Base-by-base conservation (phyloP, 2,329 filamentous ascomycete species). In the Cercospora sp. region DNA sequence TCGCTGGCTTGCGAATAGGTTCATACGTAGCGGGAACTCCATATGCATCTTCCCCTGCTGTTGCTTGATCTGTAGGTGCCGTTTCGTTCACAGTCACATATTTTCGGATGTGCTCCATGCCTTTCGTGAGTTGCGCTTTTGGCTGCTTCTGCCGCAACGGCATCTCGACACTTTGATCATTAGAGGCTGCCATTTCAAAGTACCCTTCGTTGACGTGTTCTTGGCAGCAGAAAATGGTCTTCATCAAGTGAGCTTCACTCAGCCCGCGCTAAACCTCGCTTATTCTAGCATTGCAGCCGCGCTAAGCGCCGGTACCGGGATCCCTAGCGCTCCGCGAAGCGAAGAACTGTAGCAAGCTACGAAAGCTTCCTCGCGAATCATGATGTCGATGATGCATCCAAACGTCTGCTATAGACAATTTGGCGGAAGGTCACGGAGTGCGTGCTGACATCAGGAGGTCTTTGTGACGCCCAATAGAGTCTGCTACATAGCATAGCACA, bases 21-120 rank as follows among this genome's bases (percentile, higher is more conserved):
- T 81, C 78, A 69, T 81, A 80, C 53, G 79, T 77, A 32, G 81
- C 80, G 28, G 83, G 83, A 34, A 87, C 85, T 60, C 84, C 83
- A 74, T 85, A 85, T 43, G 82, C 81, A 71, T 83, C 80, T 72
- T 79, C 74, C 77, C 79, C 75, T 13, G 65, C 67, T 65, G 68
- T 59, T 53, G 70, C 66, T 64, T 51, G 60, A 28, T 67, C 74
- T 64, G 65, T 74, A 63, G 62, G 76, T 68, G 67, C 77, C 75
- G 74, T 79, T 73, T 76, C 72, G 21, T 72, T 67, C 66, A 82
- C 78, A 45, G 82, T 83, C 26, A 85, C 83, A 69, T 81, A 82
- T 72, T 78, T 77, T 71, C 83, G 83, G 79, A 85, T 82, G 76
- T 85, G 83, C 68, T 85, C 82, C 83, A 85, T 85, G 69, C 81